Conservation (phyloP, 2,329 filamentous ascomycete genomes). For the Cadophora gregata region DNA sequence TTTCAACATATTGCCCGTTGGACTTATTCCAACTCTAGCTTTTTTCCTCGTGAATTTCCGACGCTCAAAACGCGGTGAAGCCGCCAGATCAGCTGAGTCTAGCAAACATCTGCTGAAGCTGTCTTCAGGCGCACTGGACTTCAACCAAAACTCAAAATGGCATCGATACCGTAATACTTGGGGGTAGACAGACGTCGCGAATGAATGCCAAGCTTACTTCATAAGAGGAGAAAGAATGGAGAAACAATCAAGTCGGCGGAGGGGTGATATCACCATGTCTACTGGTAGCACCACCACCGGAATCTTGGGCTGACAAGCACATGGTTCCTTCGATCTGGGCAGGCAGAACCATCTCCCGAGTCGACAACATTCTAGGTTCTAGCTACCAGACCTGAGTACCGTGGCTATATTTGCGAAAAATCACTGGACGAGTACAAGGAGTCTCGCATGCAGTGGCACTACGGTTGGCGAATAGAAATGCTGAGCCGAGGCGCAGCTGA, state of each 20-base stretch:
- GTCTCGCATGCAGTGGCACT: constrained; percentile 1
- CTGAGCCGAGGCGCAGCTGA: background rate
- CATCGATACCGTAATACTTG: background rate
- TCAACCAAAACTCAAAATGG: background rate
- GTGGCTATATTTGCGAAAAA: background rate
- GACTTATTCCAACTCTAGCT: background rate
- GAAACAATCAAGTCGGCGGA: background rate
- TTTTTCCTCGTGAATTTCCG: background rate
- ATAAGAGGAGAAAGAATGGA: background rate
- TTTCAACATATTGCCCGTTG: constrained; percentile 19
- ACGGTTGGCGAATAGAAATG: background rate
- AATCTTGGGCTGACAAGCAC: constrained; percentile 15
- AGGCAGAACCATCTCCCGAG: constrained; percentile 13
- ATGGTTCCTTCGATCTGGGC: background rate
- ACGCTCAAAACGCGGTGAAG: background rate
- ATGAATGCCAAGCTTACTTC: background rate
- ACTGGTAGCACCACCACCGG: constrained; percentile 16
- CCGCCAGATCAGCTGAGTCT: background rate
- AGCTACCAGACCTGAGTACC: background rate
- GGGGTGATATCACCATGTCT: background rate
- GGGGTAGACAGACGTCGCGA: background rate
- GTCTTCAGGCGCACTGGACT: background rate
- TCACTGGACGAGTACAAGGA: constrained; percentile 1
- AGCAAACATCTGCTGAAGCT: constrained; percentile 10
- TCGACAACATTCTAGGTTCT: background rate